Base-by-base conservation (phyloP, 441 rosid species). In the Populus hybrid region DNA sequence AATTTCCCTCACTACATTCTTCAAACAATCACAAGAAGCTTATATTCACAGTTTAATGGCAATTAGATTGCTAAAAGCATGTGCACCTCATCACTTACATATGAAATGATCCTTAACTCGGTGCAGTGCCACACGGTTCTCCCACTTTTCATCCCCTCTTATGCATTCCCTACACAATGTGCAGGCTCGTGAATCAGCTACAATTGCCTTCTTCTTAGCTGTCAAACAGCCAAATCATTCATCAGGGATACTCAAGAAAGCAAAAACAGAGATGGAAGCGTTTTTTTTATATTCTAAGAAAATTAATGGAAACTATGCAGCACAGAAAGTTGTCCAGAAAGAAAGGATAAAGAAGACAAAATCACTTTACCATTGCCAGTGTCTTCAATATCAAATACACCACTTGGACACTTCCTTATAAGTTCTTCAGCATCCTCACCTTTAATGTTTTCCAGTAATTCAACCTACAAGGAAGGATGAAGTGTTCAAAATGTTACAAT, bases 311-410 rank as follows among this genome's bases (percentile, higher is more conserved):
- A 26, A 77, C 38, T 42, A 30, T 8, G 28, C 71, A 71, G 16
- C 26, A 26, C 35, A 21, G 18, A 32, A 66, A 3, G 72, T 10
- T 72, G 26, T 64, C 72, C 20, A 23, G 54, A 46, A n/a, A 64
- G 30, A 35, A 63, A 77, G 63, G 68, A 76, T 36, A 79, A 67
- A 67, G 50, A 73, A 40, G 82, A 77, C 26, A 73, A 76, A 79
- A 80, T 68, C 69, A 76, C 78, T 84, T 86, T 76, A 94, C 99
- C 99, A 67, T 88, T 81, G 69, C 93, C 98, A 82, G 94, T 79
- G 80, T 96, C 99, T 89, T 94, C 98, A 67, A 96, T 91, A 83
- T 94, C 99, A 77, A 94, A 96, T 76, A 96, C 99, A 8, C 89
- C 84, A 64, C 64, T 85, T 5, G 98, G 97, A 80, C 99, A 94